Evolutionary conservation across 169 alveolate species (phyloP), one percentile per base, ranked within the genome.

Genomic region (Amoebophrya sp.): DNA sequence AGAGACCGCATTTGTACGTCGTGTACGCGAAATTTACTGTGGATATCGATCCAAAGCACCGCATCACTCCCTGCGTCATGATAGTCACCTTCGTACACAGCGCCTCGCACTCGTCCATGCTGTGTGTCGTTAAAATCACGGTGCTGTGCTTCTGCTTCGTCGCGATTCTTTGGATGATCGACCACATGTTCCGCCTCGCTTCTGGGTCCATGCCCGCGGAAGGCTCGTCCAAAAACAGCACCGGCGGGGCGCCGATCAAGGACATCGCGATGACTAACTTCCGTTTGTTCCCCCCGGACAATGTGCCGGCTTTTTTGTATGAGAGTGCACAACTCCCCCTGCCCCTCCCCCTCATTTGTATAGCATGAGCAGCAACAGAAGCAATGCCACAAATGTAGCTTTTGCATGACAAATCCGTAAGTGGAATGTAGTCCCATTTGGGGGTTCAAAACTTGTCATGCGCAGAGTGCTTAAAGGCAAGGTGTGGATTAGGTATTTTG

Each of bases 161-260:
- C 10, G 83, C 83, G 29, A 66, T 66, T 25, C 83, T 7, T 25
- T 66, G 83, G 32, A 66, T 66, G 35, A 66, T 66, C 32, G 83
- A 18, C 98, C 98, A 96, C 98, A 96, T 96, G 89, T 94, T 95
- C 90, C 94, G 93, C 40, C 96, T 92, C 39, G 98, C 96, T 90
- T 95, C 95, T 0, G 98, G 98, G 91, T 96, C 98, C 97, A 96
- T 95, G 39, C 98, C 98, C 0, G 97, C 95, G 33, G 97, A 95
- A 0, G 98, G 98, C 77, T 96, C 98, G 93, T 96, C 98, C 38
- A 96, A 89, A 66, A 96, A 95, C 25, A 95, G 95, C 23, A 96
- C 95, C 0, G 98, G 96, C 40, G 98, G 98, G 39, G 95, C 95
- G 40, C 98, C 97, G 40, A 96, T 94, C 96, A 96, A 94, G 0